Evolutionary conservation across 257 asterid genomes (phyloP).

Genomic region (Capsicum rhomboideum): DNA sequence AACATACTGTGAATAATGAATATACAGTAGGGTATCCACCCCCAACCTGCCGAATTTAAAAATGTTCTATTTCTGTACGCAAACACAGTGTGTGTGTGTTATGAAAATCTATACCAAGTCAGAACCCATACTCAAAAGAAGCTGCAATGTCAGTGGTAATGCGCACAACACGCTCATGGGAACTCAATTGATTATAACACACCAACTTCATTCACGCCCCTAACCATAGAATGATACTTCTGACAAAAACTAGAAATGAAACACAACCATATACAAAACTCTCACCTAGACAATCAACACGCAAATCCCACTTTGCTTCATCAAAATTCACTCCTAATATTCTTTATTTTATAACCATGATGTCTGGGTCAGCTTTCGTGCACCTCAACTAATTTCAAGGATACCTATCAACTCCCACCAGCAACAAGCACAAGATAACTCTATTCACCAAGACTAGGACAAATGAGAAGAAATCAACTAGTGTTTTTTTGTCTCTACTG

Average conservation of each 20-base stretch:
- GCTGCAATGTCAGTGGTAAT: background rate
- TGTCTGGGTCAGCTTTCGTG: too few species aligned
- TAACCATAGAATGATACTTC: background rate
- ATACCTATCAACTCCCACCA: too few species aligned
- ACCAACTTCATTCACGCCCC: background rate
- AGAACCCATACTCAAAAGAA: background rate
- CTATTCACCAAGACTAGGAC: too few species aligned
- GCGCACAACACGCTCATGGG: background rate
- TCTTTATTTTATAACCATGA: too few species aligned
- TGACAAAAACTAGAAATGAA: background rate
- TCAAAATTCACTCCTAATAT: background rate
- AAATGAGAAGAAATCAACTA: background rate
- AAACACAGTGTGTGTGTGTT: background rate
- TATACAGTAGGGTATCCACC: background rate
- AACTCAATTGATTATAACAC: background rate
- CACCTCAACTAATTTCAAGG: background rate
- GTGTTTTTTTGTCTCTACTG: background rate
- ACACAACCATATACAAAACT: background rate
- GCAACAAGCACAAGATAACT: too few species aligned
- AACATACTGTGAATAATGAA: too few species aligned
- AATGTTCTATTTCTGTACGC: background rate
- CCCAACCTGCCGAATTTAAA: background rate
- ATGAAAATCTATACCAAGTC: background rate
- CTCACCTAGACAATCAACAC: background rate
- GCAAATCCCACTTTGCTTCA: background rate